phyloP scores from a whole-genome alignment of 345 rosid genomes.

The Clausena lansium region DNA sequence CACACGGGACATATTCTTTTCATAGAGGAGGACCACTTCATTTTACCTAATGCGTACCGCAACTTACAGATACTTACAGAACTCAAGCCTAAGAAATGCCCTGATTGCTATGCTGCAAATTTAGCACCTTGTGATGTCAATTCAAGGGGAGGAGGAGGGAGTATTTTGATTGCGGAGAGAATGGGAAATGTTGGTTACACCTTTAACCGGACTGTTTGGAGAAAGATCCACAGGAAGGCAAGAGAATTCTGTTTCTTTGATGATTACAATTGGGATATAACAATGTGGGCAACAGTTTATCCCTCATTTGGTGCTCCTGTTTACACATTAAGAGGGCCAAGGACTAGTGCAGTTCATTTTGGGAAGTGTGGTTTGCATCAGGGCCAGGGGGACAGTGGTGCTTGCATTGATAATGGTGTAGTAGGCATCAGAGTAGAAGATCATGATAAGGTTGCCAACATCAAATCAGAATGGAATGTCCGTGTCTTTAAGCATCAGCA shows the following conservation, averaged over 20 bases:
- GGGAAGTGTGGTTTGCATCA: slow-evolving; percentile 99
- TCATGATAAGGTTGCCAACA: slow-evolving; percentile 54
- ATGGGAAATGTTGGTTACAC: slow-evolving; percentile 96
- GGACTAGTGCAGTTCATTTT: slow-evolving; percentile 92
- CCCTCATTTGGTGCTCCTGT: slow-evolving; percentile 91
- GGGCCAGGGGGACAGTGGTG: slow-evolving; percentile 59
- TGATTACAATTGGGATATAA: slow-evolving; percentile 98
- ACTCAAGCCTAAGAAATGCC: slow-evolving; percentile 70
- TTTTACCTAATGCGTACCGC: slow-evolving; percentile 91
- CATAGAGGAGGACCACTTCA: slow-evolving; percentile 97
- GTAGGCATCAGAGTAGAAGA: slow-evolving; percentile 59
- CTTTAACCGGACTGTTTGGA: slow-evolving; percentile 83
- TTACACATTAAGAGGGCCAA: slow-evolving; percentile 79
- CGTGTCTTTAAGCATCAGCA: slow-evolving; percentile 58
- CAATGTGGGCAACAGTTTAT: slow-evolving; percentile 96
- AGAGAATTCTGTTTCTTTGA: slow-evolving; percentile 87
- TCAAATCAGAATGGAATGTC: slow-evolving; percentile 63
- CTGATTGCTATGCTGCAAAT: slow-evolving; percentile 87
- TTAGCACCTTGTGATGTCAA: slow-evolving; percentile 90
- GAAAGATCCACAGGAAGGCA: slow-evolving; percentile 72
- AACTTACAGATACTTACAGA: slow-evolving; percentile 66
- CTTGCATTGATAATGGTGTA: slow-evolving; percentile 75
- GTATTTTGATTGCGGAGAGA: slow-evolving; percentile 77
- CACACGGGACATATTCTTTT: slow-evolving; percentile 78
- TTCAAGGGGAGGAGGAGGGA: slow-evolving; percentile 79